phyloP scores from a whole-genome alignment of 2,329 filamentous ascomycete species.

The Aspergillus viridinutans region DNA sequence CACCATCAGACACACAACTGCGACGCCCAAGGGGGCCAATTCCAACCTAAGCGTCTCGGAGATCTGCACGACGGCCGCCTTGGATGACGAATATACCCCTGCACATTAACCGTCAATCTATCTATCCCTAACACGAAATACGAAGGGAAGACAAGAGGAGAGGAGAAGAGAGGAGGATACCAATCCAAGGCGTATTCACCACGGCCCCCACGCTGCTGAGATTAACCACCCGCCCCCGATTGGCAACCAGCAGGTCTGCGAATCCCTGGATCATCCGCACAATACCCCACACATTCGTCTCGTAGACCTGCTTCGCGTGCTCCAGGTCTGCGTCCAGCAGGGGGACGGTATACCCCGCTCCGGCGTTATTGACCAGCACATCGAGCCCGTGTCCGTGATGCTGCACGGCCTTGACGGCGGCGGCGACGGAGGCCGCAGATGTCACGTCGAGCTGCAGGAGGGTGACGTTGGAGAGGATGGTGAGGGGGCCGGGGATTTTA shows the following conservation, averaged over 20 bases:
- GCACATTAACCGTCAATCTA: conserved; percentile 3
- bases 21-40: conserved; percentile 26
- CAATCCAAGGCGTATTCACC: conserved; percentile 36
- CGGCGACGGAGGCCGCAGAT: conserved; percentile 14
- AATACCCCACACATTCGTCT: conserved; percentile 31
- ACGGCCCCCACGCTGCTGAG: conserved; percentile 7
- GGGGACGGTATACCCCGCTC: conserved; percentile 25
- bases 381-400: conserved; percentile 27
- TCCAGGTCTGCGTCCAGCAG: conserved; percentile 21
- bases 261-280: conserved; percentile 27
- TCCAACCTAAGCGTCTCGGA: conserved; percentile 31
- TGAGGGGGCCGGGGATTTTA: conserved; percentile 25
- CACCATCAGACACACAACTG: conserved; percentile 26
- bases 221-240: conserved; percentile 27
- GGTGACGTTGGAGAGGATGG: conserved; percentile 22
- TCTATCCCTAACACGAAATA: conserved; percentile 19
- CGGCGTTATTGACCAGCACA: conserved; percentile 41
- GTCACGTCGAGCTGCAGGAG: conserved; percentile 23
- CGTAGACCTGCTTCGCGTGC: conserved; percentile 24
- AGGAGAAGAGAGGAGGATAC: neutral
- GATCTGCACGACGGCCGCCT: conserved; percentile 25
- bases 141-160: neutral
- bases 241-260: conserved; percentile 18
- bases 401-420: conserved; percentile 13
- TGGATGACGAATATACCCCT: conserved; percentile 30